Evolutionary conservation across 2,329 filamentous ascomycete genomes (phyloP).

Genomic region (Chaetomium sp.): DNA sequence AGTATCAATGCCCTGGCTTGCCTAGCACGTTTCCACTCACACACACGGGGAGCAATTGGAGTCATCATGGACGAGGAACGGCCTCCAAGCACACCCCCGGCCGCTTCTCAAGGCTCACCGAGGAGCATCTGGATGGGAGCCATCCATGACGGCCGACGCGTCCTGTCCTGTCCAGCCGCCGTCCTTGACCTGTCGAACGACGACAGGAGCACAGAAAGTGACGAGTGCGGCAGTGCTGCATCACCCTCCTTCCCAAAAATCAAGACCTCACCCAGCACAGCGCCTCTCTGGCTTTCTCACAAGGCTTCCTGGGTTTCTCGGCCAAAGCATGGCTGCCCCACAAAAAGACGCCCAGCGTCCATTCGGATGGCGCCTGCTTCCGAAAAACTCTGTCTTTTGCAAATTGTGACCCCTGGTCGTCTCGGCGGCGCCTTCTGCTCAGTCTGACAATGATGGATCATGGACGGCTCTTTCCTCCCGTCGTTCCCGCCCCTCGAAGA

Average conservation of each 20-base stretch:
- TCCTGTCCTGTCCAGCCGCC: no score
- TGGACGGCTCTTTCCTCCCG: not conserved
- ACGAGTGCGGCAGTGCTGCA: no score
- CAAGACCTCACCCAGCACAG: no score
- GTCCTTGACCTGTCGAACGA: no score
- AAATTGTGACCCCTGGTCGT: slow-evolving; percentile 8
- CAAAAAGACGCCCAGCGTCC: slow-evolving; percentile 11
- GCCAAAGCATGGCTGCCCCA: not conserved
- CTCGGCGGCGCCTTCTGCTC: slow-evolving; percentile 1
- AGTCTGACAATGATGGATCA: no score
- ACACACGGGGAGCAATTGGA: slow-evolving; percentile 9
- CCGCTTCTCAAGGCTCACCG: slow-evolving; percentile 16
- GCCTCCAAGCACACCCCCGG: slow-evolving; percentile 16
- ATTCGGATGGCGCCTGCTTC: slow-evolving; percentile 16
- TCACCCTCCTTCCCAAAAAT: no score
- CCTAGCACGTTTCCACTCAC: no score
- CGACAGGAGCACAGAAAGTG: no score
- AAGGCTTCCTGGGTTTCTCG: slow-evolving; percentile 1
- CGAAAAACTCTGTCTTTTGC: slow-evolving; percentile 7
- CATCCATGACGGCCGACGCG: no score
- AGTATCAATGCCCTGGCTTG: slow-evolving; percentile 1
- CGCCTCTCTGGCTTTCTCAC: not conserved
- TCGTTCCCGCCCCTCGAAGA: not conserved
- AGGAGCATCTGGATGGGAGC: slow-evolving; percentile 8
- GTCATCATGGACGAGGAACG: slow-evolving; percentile 6